Evolutionary conservation across 1,284 basidiomycete species (phyloP).

Genomic region (Cryptococcus deneoformans): DNA sequence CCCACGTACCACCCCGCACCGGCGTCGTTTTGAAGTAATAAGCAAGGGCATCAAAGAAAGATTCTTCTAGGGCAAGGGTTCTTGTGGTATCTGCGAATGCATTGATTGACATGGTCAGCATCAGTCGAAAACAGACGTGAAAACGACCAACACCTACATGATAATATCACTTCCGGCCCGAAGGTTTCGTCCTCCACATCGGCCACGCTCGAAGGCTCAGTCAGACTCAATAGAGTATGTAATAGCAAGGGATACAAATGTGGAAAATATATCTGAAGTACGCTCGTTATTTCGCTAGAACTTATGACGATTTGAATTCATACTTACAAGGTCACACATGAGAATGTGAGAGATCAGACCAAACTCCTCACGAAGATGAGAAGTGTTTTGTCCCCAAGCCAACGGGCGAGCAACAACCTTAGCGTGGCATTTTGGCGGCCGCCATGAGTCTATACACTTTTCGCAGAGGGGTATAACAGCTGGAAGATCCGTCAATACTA

Average conservation of each 20-base stretch:
- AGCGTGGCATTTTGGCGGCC: constrained; percentile 8
- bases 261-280: constrained; percentile 44
- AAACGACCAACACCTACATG: constrained; percentile 27
- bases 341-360: constrained; percentile 41
- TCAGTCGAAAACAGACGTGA: neutral
- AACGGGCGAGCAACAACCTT: constrained; percentile 26
- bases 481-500: constrained; percentile 43
- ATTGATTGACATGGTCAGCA: neutral
- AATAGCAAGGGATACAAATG: constrained; percentile 43
- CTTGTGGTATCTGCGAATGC: constrained; percentile 36
- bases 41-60: constrained; percentile 44
- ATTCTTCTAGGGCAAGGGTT: constrained; percentile 42
- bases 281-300: neutral
- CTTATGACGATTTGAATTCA: neutral
- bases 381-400: constrained; percentile 36
- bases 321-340: constrained; percentile 45
- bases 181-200: constrained; percentile 18
- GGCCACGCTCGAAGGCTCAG: constrained; percentile 14
- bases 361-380: constrained; percentile 7
- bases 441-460: constrained; percentile 24
- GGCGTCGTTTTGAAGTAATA: constrained; percentile 39
- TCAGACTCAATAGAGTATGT: constrained; percentile 37
- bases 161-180: constrained; percentile 44
- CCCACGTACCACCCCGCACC: constrained; percentile 31
- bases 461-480: constrained; percentile 42